Conservation (phyloP, 495 filamentous ascomycete genomes). For the Margaritispora aquatica region DNA sequence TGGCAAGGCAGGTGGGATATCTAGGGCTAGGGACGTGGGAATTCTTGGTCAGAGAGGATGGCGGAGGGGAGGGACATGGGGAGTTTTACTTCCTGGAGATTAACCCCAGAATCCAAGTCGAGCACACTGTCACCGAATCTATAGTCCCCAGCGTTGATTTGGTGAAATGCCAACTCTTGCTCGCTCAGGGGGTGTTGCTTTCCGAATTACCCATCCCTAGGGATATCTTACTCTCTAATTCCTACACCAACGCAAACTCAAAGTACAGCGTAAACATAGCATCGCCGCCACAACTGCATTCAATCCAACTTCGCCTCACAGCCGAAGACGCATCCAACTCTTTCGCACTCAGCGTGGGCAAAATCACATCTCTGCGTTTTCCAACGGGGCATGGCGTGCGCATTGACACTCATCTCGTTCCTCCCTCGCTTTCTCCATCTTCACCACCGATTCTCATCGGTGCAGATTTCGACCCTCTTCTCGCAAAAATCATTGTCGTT, state of each 20-base stretch:
- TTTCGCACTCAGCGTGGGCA: conserved; percentile 53
- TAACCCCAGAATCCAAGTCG: conserved; percentile 59
- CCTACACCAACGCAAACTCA: too few species aligned
- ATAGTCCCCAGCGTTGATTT: conserved; percentile 47
- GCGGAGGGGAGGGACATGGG: conserved; percentile 39
- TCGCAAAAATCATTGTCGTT: conserved; percentile 58
- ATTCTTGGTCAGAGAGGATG: conserved; percentile 49
- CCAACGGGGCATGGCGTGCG: conserved; percentile 51
- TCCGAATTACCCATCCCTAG: conserved; percentile 33
- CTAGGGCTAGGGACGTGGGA: conserved; percentile 54
- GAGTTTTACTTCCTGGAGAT: conserved; percentile 61
- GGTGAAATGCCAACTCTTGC: conserved; percentile 47
- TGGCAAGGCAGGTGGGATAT: conserved; percentile 49
- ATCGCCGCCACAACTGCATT: conserved; percentile 25
- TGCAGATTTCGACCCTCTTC: conserved; percentile 51
- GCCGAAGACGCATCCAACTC: conserved; percentile 47
- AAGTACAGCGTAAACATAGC: conserved; percentile 29
- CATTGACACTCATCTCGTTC: conserved; percentile 47
- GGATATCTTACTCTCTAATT: too few species aligned
- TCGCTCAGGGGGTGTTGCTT: conserved; percentile 46
- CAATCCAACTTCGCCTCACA: conserved; percentile 53
- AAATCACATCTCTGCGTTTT: conserved; percentile 44
- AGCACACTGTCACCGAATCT: conserved; percentile 57
- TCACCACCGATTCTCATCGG: conserved; percentile 38
- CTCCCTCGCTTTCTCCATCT: too few species aligned